A percentile compares a stretch with the other conserved stretches of the same genome.
These are phyloP conservation scores for Fragosphaeria purpurea DNA, from an alignment of 2,329 filamentous ascomycete species.

Conservation along the genomic window DNA sequence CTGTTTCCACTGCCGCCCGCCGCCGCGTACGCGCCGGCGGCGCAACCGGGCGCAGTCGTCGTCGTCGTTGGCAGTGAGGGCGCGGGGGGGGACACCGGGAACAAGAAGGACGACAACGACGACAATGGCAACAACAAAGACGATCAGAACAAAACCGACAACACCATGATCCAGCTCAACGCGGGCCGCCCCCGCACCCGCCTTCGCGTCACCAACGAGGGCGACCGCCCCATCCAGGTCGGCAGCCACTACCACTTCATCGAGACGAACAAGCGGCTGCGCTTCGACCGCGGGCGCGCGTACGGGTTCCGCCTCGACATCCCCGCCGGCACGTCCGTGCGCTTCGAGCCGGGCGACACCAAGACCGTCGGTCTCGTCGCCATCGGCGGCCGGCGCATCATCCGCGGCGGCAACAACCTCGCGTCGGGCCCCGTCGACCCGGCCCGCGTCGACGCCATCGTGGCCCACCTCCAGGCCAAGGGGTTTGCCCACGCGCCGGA, in stretches of 20 bases:
- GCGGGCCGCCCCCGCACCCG: conserved; percentile 61
- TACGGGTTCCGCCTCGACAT: conserved; percentile 87
- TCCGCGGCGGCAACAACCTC: conserved; percentile 74
- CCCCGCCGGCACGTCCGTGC: conserved; percentile 78
- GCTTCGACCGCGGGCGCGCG: conserved; percentile 73
- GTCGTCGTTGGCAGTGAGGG: conserved; percentile 33
- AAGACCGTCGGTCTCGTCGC: conserved; percentile 86
- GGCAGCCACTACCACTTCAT: conserved; percentile 96
- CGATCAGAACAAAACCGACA: conserved; percentile 20
- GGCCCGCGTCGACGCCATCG: conserved; percentile 52
- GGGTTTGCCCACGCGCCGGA: conserved; percentile 72
- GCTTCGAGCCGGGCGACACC: conserved; percentile 87
- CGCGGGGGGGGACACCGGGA: too few species aligned
- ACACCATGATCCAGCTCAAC: conserved; percentile 60
- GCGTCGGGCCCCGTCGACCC: conserved; percentile 63
- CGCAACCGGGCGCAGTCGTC: conserved; percentile 71
- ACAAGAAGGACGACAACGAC: too few species aligned
- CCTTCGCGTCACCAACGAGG: conserved; percentile 72
- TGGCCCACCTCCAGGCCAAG: conserved; percentile 54
- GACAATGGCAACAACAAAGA: too few species aligned
- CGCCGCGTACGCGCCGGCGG: conserved; percentile 54
- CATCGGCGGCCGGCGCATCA: conserved; percentile 70
- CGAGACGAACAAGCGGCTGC: conserved; percentile 82
- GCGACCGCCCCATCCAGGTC: conserved; percentile 84
- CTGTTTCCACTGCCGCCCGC: conserved; percentile 57